Conservation (phyloP, 768 basidiomycete genomes). For the Coprinopsis cinerea region DNA sequence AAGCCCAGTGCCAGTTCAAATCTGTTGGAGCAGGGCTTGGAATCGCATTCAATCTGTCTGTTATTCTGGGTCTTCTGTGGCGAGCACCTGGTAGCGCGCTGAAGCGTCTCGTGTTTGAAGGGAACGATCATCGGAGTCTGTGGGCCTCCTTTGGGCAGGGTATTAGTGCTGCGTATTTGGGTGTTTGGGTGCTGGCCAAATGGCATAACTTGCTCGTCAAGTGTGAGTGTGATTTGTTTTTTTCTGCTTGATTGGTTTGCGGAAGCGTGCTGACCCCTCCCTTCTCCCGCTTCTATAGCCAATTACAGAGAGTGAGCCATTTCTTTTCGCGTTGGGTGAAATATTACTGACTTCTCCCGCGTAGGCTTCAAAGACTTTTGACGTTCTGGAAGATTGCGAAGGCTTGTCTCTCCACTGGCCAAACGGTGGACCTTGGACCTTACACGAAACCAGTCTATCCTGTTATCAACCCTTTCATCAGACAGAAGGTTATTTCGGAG, state of each 20-base stretch:
- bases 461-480: conserved; percentile 37
- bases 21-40: conserved; percentile 52
- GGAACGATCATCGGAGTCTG: not conserved
- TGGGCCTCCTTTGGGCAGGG: conserved; percentile 8
- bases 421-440: conserved; percentile 20
- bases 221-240: conserved; percentile 15
- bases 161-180: not conserved
- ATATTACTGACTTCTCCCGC: conserved; percentile 3
- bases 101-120: conserved; percentile 2
- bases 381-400: conserved; percentile 30
- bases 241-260: not conserved
- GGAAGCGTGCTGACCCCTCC: not conserved
- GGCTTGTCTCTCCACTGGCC: conserved; percentile 24
- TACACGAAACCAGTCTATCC: conserved; percentile 37
- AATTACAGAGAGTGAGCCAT: conserved; percentile 29
- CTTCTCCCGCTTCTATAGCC: conserved; percentile 14
- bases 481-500: conserved; percentile 11
- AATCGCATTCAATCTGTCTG: conserved; percentile 22
- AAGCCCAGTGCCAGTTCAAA: conserved; percentile 68
- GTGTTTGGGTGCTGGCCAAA: conserved; percentile 30
- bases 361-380: conserved; percentile 28
- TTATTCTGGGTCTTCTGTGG: conserved; percentile 20
- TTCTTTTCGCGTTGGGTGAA: not conserved
- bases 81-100: conserved; percentile 11
- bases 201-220: conserved; percentile 40